These are phyloP conservation scores for Colletotrichum sidae DNA, from an alignment of 2,329 filamentous ascomycete genomes.

Conservation along the genomic window DNA sequence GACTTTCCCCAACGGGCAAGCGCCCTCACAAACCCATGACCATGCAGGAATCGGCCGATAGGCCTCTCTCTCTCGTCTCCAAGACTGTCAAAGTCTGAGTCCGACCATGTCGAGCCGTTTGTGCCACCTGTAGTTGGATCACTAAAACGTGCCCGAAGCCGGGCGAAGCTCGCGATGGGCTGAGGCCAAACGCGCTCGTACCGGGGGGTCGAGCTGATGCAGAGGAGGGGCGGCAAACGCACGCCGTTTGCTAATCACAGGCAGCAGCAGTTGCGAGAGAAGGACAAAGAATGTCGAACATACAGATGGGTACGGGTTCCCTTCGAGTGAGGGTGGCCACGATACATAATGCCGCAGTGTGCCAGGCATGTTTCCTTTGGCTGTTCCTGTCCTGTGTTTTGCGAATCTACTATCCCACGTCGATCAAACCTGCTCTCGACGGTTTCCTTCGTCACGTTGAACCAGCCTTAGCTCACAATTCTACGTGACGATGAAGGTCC, in stretches of 20 bases:
- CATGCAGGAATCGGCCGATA: conserved; percentile 4
- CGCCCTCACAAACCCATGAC: conserved; percentile 24
- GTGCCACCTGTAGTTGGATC: conserved; percentile 5
- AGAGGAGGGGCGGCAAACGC: not conserved
- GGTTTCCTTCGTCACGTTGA: conserved; percentile 2
- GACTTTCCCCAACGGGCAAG: conserved; percentile 30
- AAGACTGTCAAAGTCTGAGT: conserved; percentile 17
- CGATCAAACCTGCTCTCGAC: conserved; percentile 19
- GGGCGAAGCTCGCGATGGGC: conserved; percentile 27
- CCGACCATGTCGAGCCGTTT: not conserved
- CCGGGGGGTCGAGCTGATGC: not conserved
- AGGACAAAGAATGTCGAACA: conserved; percentile 1
- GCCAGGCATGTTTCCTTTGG: not conserved
- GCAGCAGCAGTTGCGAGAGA: conserved; percentile 4
- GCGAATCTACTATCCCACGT: not conserved
- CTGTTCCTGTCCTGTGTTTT: not conserved
- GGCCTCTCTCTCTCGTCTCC: not conserved
- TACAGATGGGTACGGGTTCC: not conserved
- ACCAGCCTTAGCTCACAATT: conserved; percentile 8
- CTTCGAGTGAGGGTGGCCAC: conserved; percentile 9
- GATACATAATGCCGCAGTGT: conserved; percentile 32
- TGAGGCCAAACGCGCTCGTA: conserved; percentile 6
- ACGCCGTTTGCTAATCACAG: conserved; percentile 9
- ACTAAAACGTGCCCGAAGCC: conserved; percentile 3
- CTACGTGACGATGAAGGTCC: conserved; percentile 28